Evolutionary conservation across 768 basidiomycete species (phyloP), one percentile per base, ranked within the genome.

Genomic region (Lentinula raphanica): DNA sequence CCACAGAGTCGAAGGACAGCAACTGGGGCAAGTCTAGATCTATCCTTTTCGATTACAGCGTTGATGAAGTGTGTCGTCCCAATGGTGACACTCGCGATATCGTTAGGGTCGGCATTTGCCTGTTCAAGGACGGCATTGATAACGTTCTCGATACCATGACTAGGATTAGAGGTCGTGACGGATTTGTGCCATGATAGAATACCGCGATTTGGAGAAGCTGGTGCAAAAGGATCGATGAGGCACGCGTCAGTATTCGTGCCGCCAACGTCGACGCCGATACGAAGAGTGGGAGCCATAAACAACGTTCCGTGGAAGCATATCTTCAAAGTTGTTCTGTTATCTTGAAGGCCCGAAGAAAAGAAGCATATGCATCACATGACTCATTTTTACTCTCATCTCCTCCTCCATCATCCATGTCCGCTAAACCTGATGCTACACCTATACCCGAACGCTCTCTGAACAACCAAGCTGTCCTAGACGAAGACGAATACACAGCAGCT

Each of bases 401-500:
- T n/a, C 36, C 46, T 32, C 23, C 31, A 45, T 53, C 36, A 36
- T 53, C 31, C 51, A 56, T 56, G 21, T 39, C 35, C 17, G 21
- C n/a, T 21, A 15, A 42, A 29, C 39, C 54, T 3, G 42, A 56
- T 35, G 27, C 39, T 27, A 44, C 54, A 19, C 39, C 54, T 45
- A 19, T n/a, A 29, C 54, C 39, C 8, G 73, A 76, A 61, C 81
- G 79, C 25, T 93, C 91, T 17, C 76, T 93, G 58, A 88, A 88
- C 67, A 74, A 78, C 13, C 91, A 93, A 65, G 66, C 78, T 12
- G 78, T 92, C 13, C 81, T 92, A 13, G 90, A 92, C 49, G 97
- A 99, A 76, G 97, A 98, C 62, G 93, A 94, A 68, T 98, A 98
- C 70, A 94, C 93, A 1, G 85, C 83, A 46, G 90, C 90, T 1